phyloP scores from a whole-genome alignment of 768 basidiomycete genomes.

The Boletus rex-veris region DNA sequence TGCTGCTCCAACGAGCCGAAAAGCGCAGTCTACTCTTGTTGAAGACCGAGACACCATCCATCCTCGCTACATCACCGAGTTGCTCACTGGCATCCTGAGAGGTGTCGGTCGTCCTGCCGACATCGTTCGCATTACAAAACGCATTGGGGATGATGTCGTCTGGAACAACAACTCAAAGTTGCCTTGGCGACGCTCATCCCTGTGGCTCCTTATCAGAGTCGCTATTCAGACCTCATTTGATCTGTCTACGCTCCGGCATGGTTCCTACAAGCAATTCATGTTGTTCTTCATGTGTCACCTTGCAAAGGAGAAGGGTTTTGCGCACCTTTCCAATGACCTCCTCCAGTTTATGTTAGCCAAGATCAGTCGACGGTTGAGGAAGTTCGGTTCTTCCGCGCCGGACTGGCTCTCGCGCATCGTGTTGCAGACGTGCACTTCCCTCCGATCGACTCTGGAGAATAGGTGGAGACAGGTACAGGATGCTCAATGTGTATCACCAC shows the following conservation, averaged over 20 bases:
- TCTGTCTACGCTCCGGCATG: constrained; percentile 7
- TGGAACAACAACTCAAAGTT: constrained; percentile 35
- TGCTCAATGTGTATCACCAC: constrained; percentile 22
- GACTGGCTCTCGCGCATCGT: constrained; percentile 13
- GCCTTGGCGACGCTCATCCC: constrained; percentile 49
- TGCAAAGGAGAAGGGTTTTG: neutral
- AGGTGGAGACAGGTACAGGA: constrained; percentile 37
- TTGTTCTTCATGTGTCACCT: constrained; percentile 28
- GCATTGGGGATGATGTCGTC: constrained; percentile 45
- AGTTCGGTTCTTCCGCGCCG: constrained; percentile 27
- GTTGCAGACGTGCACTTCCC: constrained; percentile 8
- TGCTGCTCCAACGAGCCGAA: constrained; percentile 33
- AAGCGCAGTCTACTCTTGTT: constrained; percentile 33
- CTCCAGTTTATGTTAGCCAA: constrained; percentile 38
- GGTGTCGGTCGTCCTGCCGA: constrained; percentile 33
- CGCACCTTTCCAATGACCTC: constrained; percentile 28
- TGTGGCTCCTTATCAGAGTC: constrained; percentile 51
- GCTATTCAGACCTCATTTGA: constrained; percentile 38
- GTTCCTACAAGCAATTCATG: constrained; percentile 34
- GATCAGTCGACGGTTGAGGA: constrained; percentile 35
- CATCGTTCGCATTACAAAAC: constrained; percentile 36
- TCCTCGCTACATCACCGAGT: constrained; percentile 47
- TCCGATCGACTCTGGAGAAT: constrained; percentile 24
- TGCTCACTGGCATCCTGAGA: constrained; percentile 46
- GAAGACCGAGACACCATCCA: constrained; percentile 42